phyloP scores from a whole-genome alignment of 2,329 filamentous ascomycete genomes.

The Colletotrichum liaoningense region DNA sequence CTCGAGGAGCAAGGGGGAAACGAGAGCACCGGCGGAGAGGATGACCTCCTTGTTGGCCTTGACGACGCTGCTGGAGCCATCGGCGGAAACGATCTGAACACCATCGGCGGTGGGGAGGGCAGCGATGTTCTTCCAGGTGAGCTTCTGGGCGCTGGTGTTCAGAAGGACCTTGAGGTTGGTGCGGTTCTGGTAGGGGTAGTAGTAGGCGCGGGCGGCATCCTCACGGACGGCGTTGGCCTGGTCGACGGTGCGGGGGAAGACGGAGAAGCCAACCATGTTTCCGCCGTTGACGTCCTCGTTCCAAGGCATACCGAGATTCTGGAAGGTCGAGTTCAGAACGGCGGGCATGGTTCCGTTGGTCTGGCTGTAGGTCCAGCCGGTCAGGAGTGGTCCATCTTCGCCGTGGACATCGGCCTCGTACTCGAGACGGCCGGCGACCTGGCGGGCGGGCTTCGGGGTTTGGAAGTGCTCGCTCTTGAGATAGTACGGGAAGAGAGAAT shows the following conservation, averaged over 20 bases:
- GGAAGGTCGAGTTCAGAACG: slow-evolving; percentile 46
- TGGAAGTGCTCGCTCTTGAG: slow-evolving; percentile 54
- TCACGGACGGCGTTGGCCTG: slow-evolving; percentile 48
- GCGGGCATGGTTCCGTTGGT: slow-evolving; percentile 46
- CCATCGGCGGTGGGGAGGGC: slow-evolving; percentile 42
- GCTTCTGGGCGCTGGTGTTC: slow-evolving; percentile 25
- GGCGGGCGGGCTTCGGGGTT: slow-evolving; percentile 38
- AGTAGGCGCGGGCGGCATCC: slow-evolving; percentile 56
- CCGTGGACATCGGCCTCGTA: slow-evolving; percentile 50
- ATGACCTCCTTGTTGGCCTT: slow-evolving; percentile 59
- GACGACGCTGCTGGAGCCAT: slow-evolving; percentile 48
- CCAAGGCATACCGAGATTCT: slow-evolving; percentile 40
- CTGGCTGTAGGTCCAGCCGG: slow-evolving; percentile 50
- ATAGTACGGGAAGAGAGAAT: slow-evolving; percentile 58
- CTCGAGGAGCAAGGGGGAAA: slow-evolving; percentile 64
- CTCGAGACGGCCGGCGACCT: slow-evolving; percentile 43
- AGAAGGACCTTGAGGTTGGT: slow-evolving; percentile 46
- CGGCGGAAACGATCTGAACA: slow-evolving; percentile 48
- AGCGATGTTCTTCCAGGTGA: slow-evolving; percentile 21
- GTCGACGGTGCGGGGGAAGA: slow-evolving; percentile 55
- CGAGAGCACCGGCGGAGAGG: slow-evolving; percentile 59
- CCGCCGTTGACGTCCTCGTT: slow-evolving; percentile 54
- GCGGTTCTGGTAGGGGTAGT: slow-evolving; percentile 49
- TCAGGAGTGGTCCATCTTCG: slow-evolving; percentile 46
- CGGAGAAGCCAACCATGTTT: slow-evolving; percentile 48